These are phyloP conservation scores for Plantago lanceolata DNA, from an alignment of 305 asterid species.

Conservation along the genomic window DNA sequence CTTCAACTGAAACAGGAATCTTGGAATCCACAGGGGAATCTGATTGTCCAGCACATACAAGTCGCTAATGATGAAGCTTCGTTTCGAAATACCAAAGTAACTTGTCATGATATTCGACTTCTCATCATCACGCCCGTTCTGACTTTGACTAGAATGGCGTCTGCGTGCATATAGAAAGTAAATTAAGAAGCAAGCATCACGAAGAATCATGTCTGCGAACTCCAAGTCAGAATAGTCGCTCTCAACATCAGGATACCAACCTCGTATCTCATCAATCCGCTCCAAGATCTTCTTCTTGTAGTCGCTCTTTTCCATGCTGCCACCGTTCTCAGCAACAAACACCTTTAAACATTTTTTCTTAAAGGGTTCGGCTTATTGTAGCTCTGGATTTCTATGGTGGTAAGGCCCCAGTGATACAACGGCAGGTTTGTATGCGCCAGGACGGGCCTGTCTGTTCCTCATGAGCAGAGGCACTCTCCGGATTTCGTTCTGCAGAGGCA, in stretches of 20 bases:
- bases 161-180: too few species aligned
- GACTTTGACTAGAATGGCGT: too few species aligned
- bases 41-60: conserved; percentile 3
- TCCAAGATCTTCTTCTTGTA: background rate
- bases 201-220: too few species aligned
- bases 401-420: background rate
- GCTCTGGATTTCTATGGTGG: background rate
- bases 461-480: background rate
- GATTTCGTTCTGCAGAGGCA: too few species aligned
- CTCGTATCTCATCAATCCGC: background rate
- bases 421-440: background rate
- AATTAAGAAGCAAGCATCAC: conserved; percentile 4
- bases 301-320: too few species aligned
- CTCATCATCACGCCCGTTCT: too few species aligned
- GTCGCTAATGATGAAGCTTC: too few species aligned
- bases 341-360: background rate
- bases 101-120: too few species aligned
- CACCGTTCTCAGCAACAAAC: background rate
- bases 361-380: background rate
- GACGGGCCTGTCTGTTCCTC: background rate
- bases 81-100: too few species aligned
- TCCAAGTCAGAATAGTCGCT: background rate
- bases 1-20: background rate
- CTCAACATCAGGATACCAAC: background rate
- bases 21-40: background rate